Percentiles rank a stretch among this genome's conserved stretches.
These are phyloP conservation scores for Shiraia sp. DNA, from an alignment of 2,329 filamentous ascomycete species.

Conservation along the genomic window DNA sequence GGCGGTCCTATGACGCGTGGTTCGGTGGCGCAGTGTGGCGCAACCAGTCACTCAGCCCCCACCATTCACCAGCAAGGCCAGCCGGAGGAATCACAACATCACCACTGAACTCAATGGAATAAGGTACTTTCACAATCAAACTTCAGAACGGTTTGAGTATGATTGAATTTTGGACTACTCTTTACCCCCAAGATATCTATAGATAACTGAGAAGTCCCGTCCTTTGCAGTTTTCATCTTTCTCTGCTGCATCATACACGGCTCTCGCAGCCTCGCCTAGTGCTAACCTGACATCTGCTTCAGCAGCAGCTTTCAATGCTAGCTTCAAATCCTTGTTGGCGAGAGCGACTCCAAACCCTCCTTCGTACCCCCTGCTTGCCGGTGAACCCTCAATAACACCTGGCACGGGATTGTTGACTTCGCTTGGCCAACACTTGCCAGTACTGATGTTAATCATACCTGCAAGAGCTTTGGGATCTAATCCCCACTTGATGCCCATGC, in stretches of 20 bases:
- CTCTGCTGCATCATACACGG: conserved; percentile 52
- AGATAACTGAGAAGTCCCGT: conserved; percentile 57
- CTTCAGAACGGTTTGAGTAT: too few species aligned
- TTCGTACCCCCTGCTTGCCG: conserved; percentile 72
- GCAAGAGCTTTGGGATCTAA: conserved; percentile 70
- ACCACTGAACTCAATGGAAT: too few species aligned
- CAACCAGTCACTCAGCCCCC: neutral
- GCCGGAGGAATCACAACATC: neutral
- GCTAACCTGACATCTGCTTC: conserved; percentile 50
- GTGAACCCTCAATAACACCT: conserved; percentile 76
- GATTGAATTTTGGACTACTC: too few species aligned
- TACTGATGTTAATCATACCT: conserved; percentile 88
- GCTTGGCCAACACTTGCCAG: conserved; percentile 93
- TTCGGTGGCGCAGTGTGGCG: conserved; percentile 2
- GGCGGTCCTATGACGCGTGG: neutral
- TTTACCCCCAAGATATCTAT: conserved; percentile 54
- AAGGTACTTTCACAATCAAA: too few species aligned
- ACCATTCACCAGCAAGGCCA: too few species aligned
- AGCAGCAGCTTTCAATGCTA: conserved; percentile 52
- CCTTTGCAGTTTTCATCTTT: conserved; percentile 50
- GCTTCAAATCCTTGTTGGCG: conserved; percentile 55
- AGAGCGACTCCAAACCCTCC: conserved; percentile 56
- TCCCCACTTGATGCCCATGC: conserved; percentile 66
- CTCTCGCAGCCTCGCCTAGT: conserved; percentile 51
- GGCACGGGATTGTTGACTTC: conserved; percentile 95